These are phyloP conservation scores for Nakazawaea ishiwadae DNA, from an alignment of 805 yeast genomes.

Conservation along the genomic window DNA sequence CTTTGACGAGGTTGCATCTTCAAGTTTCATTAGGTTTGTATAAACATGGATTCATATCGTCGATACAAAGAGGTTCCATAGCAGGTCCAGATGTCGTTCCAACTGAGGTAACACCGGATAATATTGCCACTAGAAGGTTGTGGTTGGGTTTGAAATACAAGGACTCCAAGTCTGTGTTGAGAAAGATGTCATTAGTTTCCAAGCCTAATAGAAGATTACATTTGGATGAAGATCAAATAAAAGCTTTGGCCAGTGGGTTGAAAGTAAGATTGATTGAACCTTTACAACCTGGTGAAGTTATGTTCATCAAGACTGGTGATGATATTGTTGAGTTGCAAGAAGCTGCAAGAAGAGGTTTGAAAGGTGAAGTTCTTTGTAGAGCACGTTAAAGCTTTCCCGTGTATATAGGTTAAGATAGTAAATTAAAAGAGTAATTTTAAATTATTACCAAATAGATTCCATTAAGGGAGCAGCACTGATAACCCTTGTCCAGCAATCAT, in stretches of 20 bases:
- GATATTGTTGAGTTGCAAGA: slow-evolving; percentile 75
- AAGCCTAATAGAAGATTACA: slow-evolving; percentile 79
- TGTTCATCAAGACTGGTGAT: slow-evolving; percentile 55
- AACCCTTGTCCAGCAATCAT: no score
- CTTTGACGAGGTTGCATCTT: slow-evolving; percentile 77
- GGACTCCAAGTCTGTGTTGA: slow-evolving; percentile 71
- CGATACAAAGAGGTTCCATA: slow-evolving; percentile 79
- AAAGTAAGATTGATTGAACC: slow-evolving; percentile 74
- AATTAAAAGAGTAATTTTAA: no score
- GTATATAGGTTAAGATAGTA: slow-evolving; percentile 11
- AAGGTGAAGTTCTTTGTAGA: slow-evolving; percentile 82
- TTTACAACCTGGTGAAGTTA: slow-evolving; percentile 83
- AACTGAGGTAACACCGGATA: slow-evolving; percentile 79
- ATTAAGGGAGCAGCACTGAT: no score
- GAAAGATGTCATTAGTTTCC: slow-evolving; percentile 66
- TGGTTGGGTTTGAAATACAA: slow-evolving; percentile 93
- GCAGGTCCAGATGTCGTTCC: slow-evolving; percentile 79
- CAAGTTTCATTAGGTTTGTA: slow-evolving; percentile 81
- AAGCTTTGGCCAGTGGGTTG: slow-evolving; percentile 70
- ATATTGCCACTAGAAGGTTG: slow-evolving; percentile 76
- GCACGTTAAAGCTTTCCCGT: no score
- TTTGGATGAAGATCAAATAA: slow-evolving; percentile 59
- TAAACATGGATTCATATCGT: slow-evolving; percentile 83
- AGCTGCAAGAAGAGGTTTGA: slow-evolving; percentile 68
- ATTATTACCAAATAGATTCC: no score